A percentile compares a stretch with the other conserved stretches of the same genome.
phyloP scores from a whole-genome alignment of 352 stramenopile genomes.

The Blastocystis sp. region DNA sequence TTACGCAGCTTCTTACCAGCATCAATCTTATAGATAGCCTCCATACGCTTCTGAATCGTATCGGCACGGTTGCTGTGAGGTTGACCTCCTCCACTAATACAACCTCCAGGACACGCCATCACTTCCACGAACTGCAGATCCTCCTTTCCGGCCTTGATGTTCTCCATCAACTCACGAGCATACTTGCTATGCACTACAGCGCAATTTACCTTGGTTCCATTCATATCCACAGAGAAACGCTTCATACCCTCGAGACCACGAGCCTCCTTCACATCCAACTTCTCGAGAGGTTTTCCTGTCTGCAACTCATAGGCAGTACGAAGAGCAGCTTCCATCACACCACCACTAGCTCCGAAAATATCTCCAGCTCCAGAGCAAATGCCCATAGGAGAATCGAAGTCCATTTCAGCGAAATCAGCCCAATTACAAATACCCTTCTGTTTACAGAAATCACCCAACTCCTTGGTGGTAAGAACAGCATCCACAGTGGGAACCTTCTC shows the following conservation, averaged over 20 bases:
- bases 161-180: conserved; percentile 47
- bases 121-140: conserved; percentile 89
- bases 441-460: conserved; percentile 75
- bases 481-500: conserved; percentile 82
- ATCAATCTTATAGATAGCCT: conserved; percentile 73
- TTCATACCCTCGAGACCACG: conserved; percentile 65
- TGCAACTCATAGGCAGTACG: conserved; percentile 72
- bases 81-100: conserved; percentile 92
- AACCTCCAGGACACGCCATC: conserved; percentile 96
- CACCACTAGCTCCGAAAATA: conserved; percentile 73
- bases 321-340: conserved; percentile 75
- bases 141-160: conserved; percentile 63
- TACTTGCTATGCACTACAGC: conserved; percentile 64
- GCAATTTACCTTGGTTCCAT: conserved; percentile 66
- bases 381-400: conserved; percentile 64
- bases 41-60: conserved; percentile 73
- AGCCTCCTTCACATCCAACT: conserved; percentile 72
- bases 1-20: conserved; percentile 79
- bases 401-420: conserved; percentile 58
- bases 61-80: conserved; percentile 76
- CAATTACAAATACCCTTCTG: conserved; percentile 69
- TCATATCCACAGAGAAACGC: conserved; percentile 67
- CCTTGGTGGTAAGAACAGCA: conserved; percentile 84
- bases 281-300: conserved; percentile 74
- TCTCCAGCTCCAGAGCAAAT: conserved; percentile 56